Evolutionary conservation across 2,329 filamentous ascomycete species (phyloP).

Genomic region (Monilinia fructigena): DNA sequence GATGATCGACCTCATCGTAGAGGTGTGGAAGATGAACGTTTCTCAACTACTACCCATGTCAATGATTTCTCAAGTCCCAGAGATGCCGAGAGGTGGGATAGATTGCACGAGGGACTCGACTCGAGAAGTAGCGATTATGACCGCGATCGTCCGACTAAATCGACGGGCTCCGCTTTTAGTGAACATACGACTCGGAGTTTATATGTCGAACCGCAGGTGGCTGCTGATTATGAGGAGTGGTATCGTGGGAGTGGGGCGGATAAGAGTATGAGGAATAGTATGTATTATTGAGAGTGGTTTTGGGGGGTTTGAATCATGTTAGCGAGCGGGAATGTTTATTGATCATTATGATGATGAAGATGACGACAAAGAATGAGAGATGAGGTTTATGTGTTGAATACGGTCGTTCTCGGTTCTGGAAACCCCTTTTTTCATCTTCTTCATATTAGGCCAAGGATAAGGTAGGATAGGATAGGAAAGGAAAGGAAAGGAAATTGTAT

Average conservation of each 20-base stretch:
- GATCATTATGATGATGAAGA: slow-evolving; percentile 1
- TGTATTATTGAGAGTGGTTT: slow-evolving; percentile 14
- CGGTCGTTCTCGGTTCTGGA: slow-evolving; percentile 10
- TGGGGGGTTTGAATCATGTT: background rate
- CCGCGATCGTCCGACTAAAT: slow-evolving; percentile 11
- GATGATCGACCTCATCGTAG: slow-evolving; percentile 31
- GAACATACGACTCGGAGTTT: slow-evolving; percentile 16
- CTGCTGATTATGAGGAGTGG: slow-evolving; percentile 24
- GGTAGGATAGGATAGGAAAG: background rate
- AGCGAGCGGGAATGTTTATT: background rate
- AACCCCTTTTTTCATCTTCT: background rate
- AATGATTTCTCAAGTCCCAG: slow-evolving; percentile 37
- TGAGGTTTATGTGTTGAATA: slow-evolving; percentile 6
- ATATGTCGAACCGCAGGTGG: slow-evolving; percentile 13
- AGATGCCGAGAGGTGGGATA: slow-evolving; percentile 38
- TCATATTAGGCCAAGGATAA: background rate
- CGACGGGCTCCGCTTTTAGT: slow-evolving; percentile 7
- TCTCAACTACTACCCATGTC: slow-evolving; percentile 22
- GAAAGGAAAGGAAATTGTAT: background rate
- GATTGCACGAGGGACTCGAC: slow-evolving; percentile 28
- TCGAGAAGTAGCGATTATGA: slow-evolving; percentile 22
- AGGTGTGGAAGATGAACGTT: slow-evolving; percentile 32
- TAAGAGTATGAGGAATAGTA: slow-evolving; percentile 16
- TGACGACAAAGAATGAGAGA: slow-evolving; percentile 6
- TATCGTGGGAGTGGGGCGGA: slow-evolving; percentile 20